Conservation (phyloP, 371 early-diverging fungal species). For the Mucor circinelloides region DNA sequence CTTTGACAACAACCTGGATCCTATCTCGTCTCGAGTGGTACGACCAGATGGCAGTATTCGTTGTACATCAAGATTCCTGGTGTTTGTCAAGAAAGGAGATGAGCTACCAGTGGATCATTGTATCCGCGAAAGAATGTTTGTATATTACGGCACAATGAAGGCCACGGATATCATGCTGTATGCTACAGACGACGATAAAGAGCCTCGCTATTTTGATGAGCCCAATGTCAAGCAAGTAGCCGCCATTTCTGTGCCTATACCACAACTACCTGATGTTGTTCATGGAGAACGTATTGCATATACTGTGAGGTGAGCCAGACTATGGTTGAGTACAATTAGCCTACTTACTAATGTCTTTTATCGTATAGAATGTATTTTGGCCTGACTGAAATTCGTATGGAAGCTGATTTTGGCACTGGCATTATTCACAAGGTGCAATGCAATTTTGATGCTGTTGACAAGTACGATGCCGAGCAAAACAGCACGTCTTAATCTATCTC, state of each 20-base stretch:
- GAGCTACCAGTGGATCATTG: conserved; percentile 47
- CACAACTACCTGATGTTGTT: conserved; percentile 31
- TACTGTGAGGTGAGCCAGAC: conserved; percentile 35
- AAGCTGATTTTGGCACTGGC: conserved; percentile 53
- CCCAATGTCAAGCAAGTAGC: conserved; percentile 43
- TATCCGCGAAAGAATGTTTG: conserved; percentile 49
- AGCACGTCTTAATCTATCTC: neutral
- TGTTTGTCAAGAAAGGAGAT: conserved; percentile 46
- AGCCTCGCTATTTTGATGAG: conserved; percentile 45
- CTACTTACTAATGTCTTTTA: neutral
- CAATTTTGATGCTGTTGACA: conserved; percentile 47
- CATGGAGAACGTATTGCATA: conserved; percentile 43
- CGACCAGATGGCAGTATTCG: conserved; percentile 51
- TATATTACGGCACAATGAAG: conserved; percentile 48
- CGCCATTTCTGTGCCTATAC: conserved; percentile 49
- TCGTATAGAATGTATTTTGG: conserved; percentile 51
- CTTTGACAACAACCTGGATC: conserved; percentile 43
- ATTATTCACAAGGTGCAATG: conserved; percentile 35
- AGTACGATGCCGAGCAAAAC: conserved; percentile 6
- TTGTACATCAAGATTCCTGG: conserved; percentile 46
- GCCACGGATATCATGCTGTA: conserved; percentile 51
- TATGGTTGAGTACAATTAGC: too few relatives aligned
- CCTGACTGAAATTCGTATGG: conserved; percentile 47
- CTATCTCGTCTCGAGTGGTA: conserved; percentile 31
- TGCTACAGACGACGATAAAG: conserved; percentile 39